Evolutionary conservation across 805 yeast species (phyloP).

Genomic region (Pichia kluyveri): DNA sequence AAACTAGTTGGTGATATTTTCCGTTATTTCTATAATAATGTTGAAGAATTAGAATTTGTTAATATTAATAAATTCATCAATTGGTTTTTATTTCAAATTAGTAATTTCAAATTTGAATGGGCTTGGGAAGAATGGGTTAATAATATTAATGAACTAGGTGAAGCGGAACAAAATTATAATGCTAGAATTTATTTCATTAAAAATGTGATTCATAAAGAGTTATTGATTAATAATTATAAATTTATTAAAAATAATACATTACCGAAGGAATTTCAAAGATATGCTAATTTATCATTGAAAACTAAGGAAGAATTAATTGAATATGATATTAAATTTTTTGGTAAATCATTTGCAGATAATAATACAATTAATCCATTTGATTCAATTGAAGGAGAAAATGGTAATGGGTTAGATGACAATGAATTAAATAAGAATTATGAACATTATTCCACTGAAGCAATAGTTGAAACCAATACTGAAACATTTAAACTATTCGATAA

Average conservation of each 20-base stretch:
- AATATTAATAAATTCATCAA: constrained; percentile 63
- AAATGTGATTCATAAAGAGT: constrained; percentile 75
- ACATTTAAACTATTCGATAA: constrained; percentile 24
- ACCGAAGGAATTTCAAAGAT: constrained; percentile 45
- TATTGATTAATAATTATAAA: constrained; percentile 68
- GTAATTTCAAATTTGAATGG: constrained; percentile 94
- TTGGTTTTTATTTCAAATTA: constrained; percentile 90
- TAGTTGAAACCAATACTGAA: constrained; percentile 18
- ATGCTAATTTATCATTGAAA: constrained; percentile 36
- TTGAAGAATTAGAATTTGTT: constrained; percentile 67
- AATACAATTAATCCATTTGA: constrained; percentile 10
- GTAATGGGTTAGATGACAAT: constrained; percentile 1
- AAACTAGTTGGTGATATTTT: constrained; percentile 93
- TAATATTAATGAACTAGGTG: constrained; percentile 39
- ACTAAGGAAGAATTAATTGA: constrained; percentile 25
- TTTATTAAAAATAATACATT: constrained; percentile 60
- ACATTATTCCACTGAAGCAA: not conserved
- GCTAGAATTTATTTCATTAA: constrained; percentile 68
- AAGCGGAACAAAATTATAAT: constrained; percentile 41
- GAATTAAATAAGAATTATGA: constrained; percentile 11
- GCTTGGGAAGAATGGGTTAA: constrained; percentile 91
- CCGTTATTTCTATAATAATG: constrained; percentile 65
- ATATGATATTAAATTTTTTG: constrained; percentile 31
- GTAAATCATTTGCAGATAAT: constrained; percentile 18
- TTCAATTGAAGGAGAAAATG: not conserved